Evolutionary conservation across 2,329 filamentous ascomycete genomes (phyloP), one percentile per base, ranked within the genome.

Genomic region (Ciborinia camelliae): DNA sequence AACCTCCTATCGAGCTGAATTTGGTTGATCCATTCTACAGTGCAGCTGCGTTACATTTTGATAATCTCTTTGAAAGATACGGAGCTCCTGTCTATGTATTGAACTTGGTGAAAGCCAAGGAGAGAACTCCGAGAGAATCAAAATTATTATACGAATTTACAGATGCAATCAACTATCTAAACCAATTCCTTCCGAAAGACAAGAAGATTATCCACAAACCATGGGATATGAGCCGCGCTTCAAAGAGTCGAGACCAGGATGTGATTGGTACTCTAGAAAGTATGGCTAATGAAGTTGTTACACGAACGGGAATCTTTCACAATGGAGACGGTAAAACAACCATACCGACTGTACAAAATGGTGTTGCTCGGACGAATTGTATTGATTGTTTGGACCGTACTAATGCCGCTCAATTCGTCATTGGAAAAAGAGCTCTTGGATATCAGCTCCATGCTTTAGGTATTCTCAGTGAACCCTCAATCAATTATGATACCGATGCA

Each of bases 331-430:
- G 86, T 41, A 82, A 82, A 2, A 86, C 86, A 47, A 84, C 84
- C 26, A 81, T 85, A 4, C 81, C 90, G 4, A 84, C 82, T 39
- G 86, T 95, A 1, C 95, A 99, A 75, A 97, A 97, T 69, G 95
- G 95, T 12, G 86, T 99, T 48, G 94, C 92, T 12, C 86, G 95
- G 65, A 99, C 95, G 0, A 99, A 99, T 74, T 99, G 95, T 76
- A 98, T 99, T 71, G 95, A 99, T 77, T 99, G 95, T 73, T 83
- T 99, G 1, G 95, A 99, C 77, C 89, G 95, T 28, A 99, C 95
- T 10, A 99, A 99, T 75, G 95, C 95, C 3, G 95, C 95, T 1
- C 95, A 99, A 74, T 99, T 98, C 71, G 93, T 99, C 37, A 96
- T 99, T 71, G 95, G 92, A 5, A 99, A 99, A 79, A 85, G 91